A percentile compares a stretch with the other conserved stretches of the same genome.
Conservation (phyloP, 352 stramenopile species). For the Globisporangium paroecandrum region DNA sequence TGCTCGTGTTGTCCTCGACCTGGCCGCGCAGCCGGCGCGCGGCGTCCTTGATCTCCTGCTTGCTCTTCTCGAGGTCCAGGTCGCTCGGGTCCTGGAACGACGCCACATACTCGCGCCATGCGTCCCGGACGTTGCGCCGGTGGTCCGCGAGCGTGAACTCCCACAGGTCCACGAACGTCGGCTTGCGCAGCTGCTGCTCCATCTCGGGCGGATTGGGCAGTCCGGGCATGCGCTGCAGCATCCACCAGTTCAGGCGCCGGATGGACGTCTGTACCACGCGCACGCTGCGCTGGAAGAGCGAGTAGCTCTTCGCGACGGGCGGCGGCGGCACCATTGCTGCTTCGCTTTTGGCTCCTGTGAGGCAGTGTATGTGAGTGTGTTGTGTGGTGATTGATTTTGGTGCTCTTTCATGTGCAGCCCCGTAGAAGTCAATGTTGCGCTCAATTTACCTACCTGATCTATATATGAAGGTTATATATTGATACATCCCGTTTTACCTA, state of each 20-base stretch:
- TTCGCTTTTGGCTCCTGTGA: not conserved
- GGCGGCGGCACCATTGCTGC: conserved; percentile 9
- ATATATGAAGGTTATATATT: not conserved
- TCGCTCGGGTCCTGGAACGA: conserved; percentile 56
- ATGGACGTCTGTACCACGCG: conserved; percentile 66
- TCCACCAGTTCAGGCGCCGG: conserved; percentile 44
- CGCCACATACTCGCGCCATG: conserved; percentile 71
- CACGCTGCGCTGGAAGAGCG: conserved; percentile 72
- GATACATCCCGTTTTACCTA: not conserved
- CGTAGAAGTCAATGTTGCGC: not conserved
- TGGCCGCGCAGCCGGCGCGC: conserved; percentile 45
- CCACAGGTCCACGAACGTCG: conserved; percentile 73
- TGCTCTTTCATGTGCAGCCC: not conserved
- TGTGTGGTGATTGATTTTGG: conserved; percentile 6
- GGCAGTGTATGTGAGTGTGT: not conserved
- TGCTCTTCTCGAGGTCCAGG: conserved; percentile 58
- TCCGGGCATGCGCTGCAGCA: conserved; percentile 56
- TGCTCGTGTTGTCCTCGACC: conserved; percentile 45
- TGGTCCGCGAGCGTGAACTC: conserved; percentile 75
- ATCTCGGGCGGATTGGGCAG: conserved; percentile 70
- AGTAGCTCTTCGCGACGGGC: conserved; percentile 54
- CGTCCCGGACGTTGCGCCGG: conserved; percentile 46
- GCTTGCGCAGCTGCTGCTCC: conserved; percentile 34
- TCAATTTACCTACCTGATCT: not conserved
- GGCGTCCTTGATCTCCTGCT: conserved; percentile 54